Conservation (phyloP, 805 yeast species). For the Clavispora asparagi region DNA sequence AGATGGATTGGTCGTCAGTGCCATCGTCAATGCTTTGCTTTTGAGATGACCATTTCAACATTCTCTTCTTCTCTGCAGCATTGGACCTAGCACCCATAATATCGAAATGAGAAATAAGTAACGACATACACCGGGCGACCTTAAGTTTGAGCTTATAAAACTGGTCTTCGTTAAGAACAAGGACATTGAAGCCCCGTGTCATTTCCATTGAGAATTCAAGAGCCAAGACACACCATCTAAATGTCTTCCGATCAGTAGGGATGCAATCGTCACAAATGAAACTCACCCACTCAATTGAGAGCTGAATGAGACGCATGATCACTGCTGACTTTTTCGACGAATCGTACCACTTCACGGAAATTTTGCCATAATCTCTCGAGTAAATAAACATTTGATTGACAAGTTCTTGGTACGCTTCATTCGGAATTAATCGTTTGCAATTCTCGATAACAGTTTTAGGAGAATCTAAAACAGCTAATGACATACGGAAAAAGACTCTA, state of each 20-base stretch:
- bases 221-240: constrained; percentile 94
- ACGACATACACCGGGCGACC: constrained; percentile 91
- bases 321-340: constrained; percentile 61
- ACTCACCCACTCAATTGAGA: constrained; percentile 86
- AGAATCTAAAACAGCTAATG: constrained; percentile 59
- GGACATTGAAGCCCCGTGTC: constrained; percentile 84
- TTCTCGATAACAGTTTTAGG: constrained; percentile 49
- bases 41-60: constrained; percentile 49
- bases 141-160: constrained; percentile 67
- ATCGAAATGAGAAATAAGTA: constrained; percentile 91
- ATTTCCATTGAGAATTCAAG: constrained; percentile 94
- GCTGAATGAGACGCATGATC: constrained; percentile 63
- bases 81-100: constrained; percentile 96
- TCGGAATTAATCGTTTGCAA: constrained; percentile 45
- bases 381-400: constrained; percentile 71
- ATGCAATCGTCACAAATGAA: constrained; percentile 92
- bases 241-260: constrained; percentile 86
- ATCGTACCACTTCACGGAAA: constrained; percentile 61
- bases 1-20: constrained; percentile 34
- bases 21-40: constrained; percentile 47
- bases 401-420: constrained; percentile 65
- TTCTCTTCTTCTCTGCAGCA: constrained; percentile 54
- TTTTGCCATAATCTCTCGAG: constrained; percentile 76
- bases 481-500: constrained; percentile 60
- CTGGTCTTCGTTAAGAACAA: constrained; percentile 73